phyloP scores from a whole-genome alignment of 257 asterid genomes.

The Eustoma russellianum region DNA sequence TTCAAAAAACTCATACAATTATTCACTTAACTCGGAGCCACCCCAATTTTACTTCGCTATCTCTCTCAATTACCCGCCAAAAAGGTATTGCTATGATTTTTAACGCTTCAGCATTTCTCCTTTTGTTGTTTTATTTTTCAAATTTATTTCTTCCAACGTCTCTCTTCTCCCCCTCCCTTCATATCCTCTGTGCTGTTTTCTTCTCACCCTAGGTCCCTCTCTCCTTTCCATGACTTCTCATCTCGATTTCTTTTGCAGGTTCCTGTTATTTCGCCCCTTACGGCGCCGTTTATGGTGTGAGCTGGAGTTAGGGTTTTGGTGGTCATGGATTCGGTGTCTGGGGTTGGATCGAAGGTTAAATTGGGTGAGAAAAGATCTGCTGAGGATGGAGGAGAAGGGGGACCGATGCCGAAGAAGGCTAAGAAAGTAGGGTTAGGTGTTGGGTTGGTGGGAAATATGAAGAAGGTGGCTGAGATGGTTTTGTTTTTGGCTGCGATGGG shows the following conservation, averaged over 20 bases:
- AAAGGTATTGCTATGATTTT: conserved; percentile 42
- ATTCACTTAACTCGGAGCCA: too few relatives aligned
- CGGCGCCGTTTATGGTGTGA: conserved; percentile 29
- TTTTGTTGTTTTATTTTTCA: background rate
- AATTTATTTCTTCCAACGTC: too few relatives aligned
- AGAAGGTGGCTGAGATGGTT: conserved; percentile 83
- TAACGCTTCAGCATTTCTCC: conserved; percentile 24
- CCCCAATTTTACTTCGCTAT: conserved; percentile 14
- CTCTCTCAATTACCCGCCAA: conserved; percentile 61
- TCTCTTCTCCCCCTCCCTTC: background rate
- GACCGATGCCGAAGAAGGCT: conserved; percentile 28
- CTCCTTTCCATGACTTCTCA: conserved; percentile 32
- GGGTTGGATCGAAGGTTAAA: conserved; percentile 26
- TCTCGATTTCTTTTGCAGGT: conserved; percentile 47
- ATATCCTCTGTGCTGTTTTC: background rate
- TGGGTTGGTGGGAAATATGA: conserved; percentile 29
- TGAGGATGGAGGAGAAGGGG: conserved; percentile 31
- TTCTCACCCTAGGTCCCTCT: conserved; percentile 33
- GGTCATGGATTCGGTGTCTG: conserved; percentile 40
- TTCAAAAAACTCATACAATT: conserved; percentile 13
- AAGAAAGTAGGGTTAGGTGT: conserved; percentile 16
- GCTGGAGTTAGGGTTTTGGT: conserved; percentile 12
- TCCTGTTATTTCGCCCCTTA: conserved; percentile 9
- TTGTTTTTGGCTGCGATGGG: conserved; percentile 86
- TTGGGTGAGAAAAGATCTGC: conserved; percentile 51